Evolutionary conservation across 1,284 basidiomycete species (phyloP).

Genomic region (Mrakiaceae sp.): DNA sequence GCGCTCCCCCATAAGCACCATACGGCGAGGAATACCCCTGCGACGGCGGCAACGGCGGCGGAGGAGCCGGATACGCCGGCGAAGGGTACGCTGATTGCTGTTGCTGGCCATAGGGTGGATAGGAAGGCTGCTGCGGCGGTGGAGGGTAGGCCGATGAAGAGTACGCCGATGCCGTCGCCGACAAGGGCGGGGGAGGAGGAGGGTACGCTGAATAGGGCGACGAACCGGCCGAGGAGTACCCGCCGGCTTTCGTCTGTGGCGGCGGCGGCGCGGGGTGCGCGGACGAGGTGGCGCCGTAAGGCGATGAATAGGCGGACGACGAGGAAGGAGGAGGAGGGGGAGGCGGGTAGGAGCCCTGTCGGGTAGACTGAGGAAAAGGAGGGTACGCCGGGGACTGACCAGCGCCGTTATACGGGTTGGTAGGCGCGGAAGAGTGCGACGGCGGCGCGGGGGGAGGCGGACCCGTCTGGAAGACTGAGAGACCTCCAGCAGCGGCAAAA

Average conservation of each 20-base stretch:
- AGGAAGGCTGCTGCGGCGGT: constrained; percentile 23
- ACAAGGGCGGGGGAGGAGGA: constrained; percentile 11
- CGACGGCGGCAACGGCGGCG: no score
- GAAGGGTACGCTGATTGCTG: constrained; percentile 19
- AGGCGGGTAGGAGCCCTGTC: constrained; percentile 15
- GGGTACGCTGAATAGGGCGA: constrained; percentile 14
- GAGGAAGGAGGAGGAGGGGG: constrained; percentile 1
- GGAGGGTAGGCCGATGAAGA: constrained; percentile 20
- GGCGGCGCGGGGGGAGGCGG: constrained; percentile 12
- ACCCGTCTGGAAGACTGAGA: constrained; percentile 25
- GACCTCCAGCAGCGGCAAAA: constrained; percentile 24
- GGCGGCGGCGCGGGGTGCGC: constrained; percentile 7
- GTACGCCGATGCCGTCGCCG: constrained; percentile 22
- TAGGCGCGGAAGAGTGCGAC: no score
- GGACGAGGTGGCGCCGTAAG: constrained; percentile 14
- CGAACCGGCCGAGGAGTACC: constrained; percentile 12
- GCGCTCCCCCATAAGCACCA: no score
- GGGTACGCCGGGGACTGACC: constrained; percentile 10
- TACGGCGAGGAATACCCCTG: no score
- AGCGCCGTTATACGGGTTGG: no score
- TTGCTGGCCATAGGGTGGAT: neutral
- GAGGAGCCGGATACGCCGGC: neutral
- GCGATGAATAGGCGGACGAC: constrained; percentile 1
- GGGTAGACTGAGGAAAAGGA: constrained; percentile 15
- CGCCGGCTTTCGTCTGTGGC: constrained; percentile 16